phyloP scores from a whole-genome alignment of 2,329 filamentous ascomycete genomes.

The Samsoniella hepiali region DNA sequence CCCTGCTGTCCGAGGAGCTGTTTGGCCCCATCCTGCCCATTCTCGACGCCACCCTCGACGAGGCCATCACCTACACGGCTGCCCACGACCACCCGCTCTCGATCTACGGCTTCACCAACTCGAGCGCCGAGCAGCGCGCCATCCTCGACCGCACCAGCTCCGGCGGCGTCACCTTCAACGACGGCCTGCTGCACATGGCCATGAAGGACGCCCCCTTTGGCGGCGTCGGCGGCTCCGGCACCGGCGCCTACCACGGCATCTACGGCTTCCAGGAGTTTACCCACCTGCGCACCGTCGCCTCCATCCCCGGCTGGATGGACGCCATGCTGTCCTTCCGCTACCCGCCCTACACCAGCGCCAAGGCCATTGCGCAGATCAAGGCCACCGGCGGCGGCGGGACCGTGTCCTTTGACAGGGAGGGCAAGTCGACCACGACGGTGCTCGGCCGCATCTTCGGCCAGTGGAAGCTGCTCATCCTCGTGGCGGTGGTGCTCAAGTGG shows the following conservation, averaged over 20 bases:
- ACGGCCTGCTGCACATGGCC: conserved; percentile 42
- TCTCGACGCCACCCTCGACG: conserved; percentile 30
- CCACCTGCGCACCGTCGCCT: conserved; percentile 37
- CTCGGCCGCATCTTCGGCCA: conserved; percentile 7
- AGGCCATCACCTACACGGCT: conserved; percentile 31
- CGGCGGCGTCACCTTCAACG: conserved; percentile 51
- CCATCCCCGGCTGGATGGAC: conserved; percentile 38
- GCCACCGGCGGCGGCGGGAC: not conserved
- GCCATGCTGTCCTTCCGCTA: conserved; percentile 24
- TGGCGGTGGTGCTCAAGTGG: conserved; percentile 7
- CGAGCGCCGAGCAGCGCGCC: conserved; percentile 33
- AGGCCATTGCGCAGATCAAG: conserved; percentile 12
- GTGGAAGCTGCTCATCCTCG: conserved; percentile 16
- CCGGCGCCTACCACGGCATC: conserved; percentile 47
- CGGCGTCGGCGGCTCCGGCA: conserved; percentile 47
- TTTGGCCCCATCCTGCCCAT: conserved; percentile 44
- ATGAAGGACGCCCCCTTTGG: conserved; percentile 45
- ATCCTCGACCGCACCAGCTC: conserved; percentile 38
- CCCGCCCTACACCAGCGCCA: conserved; percentile 24
- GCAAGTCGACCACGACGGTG: not conserved
- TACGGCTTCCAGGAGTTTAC: conserved; percentile 45
- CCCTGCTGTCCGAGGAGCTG: conserved; percentile 42
- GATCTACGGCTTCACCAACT: conserved; percentile 40
- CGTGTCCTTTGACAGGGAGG: conserved; percentile 11
- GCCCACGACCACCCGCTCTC: conserved; percentile 35